A percentile compares a stretch with the other conserved stretches of the same genome.
Evolutionary conservation across 1,284 basidiomycete genomes (phyloP).

Genomic region (Leccinum fallax): DNA sequence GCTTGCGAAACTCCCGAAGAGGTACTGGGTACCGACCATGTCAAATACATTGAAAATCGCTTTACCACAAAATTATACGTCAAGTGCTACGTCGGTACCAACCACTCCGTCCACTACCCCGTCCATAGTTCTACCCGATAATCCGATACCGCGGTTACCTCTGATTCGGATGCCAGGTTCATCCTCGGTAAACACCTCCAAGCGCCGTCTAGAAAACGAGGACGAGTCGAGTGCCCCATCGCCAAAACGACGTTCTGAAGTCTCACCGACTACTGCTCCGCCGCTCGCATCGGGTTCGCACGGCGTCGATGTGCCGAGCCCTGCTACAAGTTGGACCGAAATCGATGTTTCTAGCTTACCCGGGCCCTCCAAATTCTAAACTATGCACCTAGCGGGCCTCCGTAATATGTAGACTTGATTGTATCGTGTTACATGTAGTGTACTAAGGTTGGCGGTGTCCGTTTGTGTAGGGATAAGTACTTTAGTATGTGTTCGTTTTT

Average conservation of each 20-base stretch:
- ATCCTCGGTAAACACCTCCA: neutral
- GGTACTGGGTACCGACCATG: neutral
- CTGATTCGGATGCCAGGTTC: neutral
- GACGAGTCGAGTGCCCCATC: neutral
- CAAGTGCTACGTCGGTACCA: neutral
- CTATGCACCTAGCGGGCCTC: neutral
- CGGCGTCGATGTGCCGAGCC: neutral
- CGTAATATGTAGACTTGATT: neutral
- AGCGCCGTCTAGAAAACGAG: neutral
- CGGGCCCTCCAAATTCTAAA: neutral
- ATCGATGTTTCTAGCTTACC: neutral
- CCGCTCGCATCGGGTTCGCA: neutral
- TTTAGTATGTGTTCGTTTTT: neutral
- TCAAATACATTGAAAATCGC: neutral
- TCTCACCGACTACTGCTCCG: neutral
- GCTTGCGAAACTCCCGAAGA: neutral
- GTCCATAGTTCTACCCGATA: neutral
- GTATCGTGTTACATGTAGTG: neutral
- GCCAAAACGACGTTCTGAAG: neutral
- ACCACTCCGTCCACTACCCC: neutral
- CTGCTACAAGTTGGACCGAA: neutral
- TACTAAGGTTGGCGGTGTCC: neutral
- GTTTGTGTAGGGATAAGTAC: no score
- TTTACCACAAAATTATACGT: neutral
- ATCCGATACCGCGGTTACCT: neutral